Evolutionary conservation across 2,329 filamentous ascomycete genomes (phyloP), one percentile per base, ranked within the genome.

Genomic region (Salinomyces thailandicus): DNA sequence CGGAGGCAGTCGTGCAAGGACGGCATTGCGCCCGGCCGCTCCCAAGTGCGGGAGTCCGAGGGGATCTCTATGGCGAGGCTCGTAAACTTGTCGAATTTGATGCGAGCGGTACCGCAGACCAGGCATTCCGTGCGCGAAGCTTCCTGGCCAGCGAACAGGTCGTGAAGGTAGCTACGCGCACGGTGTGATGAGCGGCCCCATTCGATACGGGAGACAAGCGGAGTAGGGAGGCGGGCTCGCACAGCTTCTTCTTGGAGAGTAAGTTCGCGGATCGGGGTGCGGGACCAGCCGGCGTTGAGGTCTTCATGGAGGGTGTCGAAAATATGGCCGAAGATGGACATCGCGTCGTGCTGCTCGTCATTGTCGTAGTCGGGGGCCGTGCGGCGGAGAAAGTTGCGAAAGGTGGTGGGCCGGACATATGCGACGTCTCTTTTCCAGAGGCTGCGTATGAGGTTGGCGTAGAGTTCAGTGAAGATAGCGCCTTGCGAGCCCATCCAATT

Each of bases 241-340:
- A 66, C 66, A 46, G 71, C 62, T 55, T 81, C 77, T 51, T 81
- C 71, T 17, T 69, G 61, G 12, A 70, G 67, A 0, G 72, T 77
- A 27, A 81, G 62, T 4, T 70, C 67, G 33, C 69, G 68, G 2
- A 80, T 62, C 1, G 72, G 75, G 2, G 64, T 67, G 36, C 71
- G 65, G 42, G 74, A 67, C 66, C 76, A 81, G 18, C 72, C 70
- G 5, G 69, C 61, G 55, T 94, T 93, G 4, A 93, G 78, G 60
- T 98, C 91, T 54, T 91, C 83, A 49, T 89, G 81, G 9, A 96
- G 68, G 46, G 81, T 79, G 36, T 84, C 78, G 24, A 93, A 70
- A 17, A 95, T 60, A 53, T 93, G 94, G 31, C 78, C 77, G 47
- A 53, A 78, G 48, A 93, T 93, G 52, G 96, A 91, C 46, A 87